phyloP scores from a whole-genome alignment of 2,329 filamentous ascomycete species.

The Ophiostoma pallidulum region DNA sequence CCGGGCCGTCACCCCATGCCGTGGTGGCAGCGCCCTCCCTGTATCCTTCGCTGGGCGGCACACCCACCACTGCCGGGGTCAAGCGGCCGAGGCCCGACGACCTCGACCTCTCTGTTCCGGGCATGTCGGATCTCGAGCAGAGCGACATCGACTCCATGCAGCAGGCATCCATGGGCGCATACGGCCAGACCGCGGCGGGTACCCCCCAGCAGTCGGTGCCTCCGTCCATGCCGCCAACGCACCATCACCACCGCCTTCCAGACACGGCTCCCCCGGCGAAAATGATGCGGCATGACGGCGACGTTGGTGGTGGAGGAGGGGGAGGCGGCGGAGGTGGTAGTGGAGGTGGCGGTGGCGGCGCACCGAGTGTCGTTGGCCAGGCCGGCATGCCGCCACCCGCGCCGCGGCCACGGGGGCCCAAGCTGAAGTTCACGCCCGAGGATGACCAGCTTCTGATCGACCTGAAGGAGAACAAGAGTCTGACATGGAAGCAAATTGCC shows the following conservation, averaged over 20 bases:
- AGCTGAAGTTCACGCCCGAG: slow-evolving; percentile 87
- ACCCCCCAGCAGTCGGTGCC: slow-evolving; percentile 19
- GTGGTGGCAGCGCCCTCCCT: slow-evolving; percentile 43
- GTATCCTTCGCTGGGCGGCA: slow-evolving; percentile 34
- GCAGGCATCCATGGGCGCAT: slow-evolving; percentile 40
- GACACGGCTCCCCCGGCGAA: slow-evolving; percentile 60
- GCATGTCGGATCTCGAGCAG: slow-evolving; percentile 43
- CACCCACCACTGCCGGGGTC: slow-evolving; percentile 23
- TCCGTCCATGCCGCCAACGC: slow-evolving; percentile 35
- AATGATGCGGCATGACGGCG: slow-evolving; percentile 51
- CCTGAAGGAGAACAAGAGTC: slow-evolving; percentile 85
- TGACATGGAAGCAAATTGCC: slow-evolving; percentile 96
- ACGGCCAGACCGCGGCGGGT: slow-evolving; percentile 31
- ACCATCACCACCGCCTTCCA: slow-evolving; percentile 75
- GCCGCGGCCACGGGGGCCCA: slow-evolving; percentile 71
- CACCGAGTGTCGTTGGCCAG: slow-evolving; percentile 78
- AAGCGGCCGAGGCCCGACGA: slow-evolving; percentile 51
- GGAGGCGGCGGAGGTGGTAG: slow-evolving; percentile 37
- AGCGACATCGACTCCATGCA: slow-evolving; percentile 47
- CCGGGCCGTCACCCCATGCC: slow-evolving; percentile 34
- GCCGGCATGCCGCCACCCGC: slow-evolving; percentile 81
- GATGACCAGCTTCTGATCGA: slow-evolving; percentile 83
- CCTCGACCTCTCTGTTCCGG: slow-evolving; percentile 45
- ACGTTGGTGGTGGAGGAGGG: slow-evolving; percentile 31
- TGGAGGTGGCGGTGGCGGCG: slow-evolving; percentile 39